Evolutionary conservation across 352 stramenopile species (phyloP).

Genomic region (Phytophthora vignae): DNA sequence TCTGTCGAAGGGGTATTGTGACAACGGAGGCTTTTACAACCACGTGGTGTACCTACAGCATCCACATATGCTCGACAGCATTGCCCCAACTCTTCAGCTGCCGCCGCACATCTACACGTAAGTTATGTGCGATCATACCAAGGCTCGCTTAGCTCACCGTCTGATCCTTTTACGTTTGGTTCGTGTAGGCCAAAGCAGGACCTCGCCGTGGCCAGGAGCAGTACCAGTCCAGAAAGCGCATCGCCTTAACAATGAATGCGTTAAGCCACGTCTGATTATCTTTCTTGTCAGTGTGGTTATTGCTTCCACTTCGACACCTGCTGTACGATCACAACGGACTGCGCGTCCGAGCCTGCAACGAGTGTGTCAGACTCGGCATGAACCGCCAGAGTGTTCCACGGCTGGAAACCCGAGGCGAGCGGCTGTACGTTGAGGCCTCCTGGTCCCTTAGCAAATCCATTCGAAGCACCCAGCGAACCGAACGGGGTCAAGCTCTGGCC

Average conservation of each 20-base stretch:
- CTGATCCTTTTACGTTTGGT: background rate
- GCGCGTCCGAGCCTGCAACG: constrained; percentile 75
- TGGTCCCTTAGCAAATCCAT: constrained; percentile 21
- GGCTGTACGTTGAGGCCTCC: constrained; percentile 50
- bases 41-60: constrained; percentile 80
- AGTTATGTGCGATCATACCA: constrained; percentile 10
- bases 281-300: constrained; percentile 15
- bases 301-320: constrained; percentile 57
- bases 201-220: background rate
- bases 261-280: constrained; percentile 21
- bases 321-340: constrained; percentile 77
- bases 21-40: constrained; percentile 68
- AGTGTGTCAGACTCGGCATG: constrained; percentile 81
- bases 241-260: constrained; percentile 15
- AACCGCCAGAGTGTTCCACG: constrained; percentile 76
- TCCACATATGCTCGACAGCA: constrained; percentile 57
- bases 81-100: constrained; percentile 56
- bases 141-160: background rate
- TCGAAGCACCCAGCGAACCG: constrained; percentile 19
- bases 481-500: constrained; percentile 20
- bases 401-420: constrained; percentile 46
- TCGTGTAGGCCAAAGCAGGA: constrained; percentile 7
- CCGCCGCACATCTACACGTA: constrained; percentile 59
- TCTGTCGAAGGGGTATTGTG: constrained; percentile 67
- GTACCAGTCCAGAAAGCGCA: background rate